Conservation (phyloP, 331 rosid genomes). For the Cydonia oblonga region DNA sequence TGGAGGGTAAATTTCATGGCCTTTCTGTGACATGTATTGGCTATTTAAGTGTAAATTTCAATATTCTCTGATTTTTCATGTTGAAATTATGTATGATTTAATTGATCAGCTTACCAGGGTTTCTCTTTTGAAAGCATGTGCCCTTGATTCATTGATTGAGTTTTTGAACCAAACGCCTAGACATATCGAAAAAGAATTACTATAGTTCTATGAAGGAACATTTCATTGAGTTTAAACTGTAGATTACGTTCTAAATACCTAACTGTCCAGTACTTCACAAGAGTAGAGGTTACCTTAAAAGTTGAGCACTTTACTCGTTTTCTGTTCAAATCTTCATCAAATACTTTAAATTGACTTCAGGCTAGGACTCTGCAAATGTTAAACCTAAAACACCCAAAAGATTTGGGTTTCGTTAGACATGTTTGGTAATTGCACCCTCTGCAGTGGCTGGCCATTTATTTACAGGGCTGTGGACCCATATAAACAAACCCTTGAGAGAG, state of each 20-base stretch:
- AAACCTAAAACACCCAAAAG: not conserved
- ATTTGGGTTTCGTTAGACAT: not conserved
- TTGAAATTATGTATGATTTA: not conserved
- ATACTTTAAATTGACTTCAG: not conserved
- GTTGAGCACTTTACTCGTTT: not conserved
- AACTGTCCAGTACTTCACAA: not conserved
- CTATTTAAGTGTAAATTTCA: not conserved
- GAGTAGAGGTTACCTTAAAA: not conserved
- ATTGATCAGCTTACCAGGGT: not conserved
- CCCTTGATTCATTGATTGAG: not conserved
- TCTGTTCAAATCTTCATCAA: not conserved
- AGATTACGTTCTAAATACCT: no score
- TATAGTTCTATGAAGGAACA: not conserved
- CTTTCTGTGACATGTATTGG: not conserved
- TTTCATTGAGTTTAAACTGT: not conserved
- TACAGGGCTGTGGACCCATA: no score
- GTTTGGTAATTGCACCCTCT: not conserved
- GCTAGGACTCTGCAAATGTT: not conserved
- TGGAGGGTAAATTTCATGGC: constrained; percentile 66
- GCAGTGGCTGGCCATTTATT: not conserved
- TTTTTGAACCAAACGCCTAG: not conserved
- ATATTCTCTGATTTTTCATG: not conserved
- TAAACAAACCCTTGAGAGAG: not conserved
- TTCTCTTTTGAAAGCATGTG: not conserved
- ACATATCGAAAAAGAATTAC: not conserved